These are phyloP conservation scores for Pseudogymnoascus sp. DNA, from an alignment of 2,329 filamentous ascomycete species.

Conservation along the genomic window DNA sequence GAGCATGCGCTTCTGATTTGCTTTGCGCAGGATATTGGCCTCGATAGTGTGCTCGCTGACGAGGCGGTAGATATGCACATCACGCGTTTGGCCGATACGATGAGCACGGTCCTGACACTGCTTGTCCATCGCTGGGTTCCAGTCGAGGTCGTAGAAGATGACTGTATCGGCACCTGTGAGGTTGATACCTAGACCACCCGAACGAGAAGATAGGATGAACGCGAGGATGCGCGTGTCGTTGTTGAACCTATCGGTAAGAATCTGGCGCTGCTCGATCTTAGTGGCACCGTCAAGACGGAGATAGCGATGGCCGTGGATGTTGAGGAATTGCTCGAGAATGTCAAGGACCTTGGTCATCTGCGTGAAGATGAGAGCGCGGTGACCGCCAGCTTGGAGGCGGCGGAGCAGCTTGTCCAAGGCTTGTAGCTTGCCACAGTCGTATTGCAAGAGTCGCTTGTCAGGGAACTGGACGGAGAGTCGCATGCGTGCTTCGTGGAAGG, in stretches of 20 bases:
- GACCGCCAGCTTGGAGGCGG: constrained; percentile 78
- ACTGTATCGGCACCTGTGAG: constrained; percentile 94
- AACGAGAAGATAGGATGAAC: constrained; percentile 92
- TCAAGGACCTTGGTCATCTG: constrained; percentile 99
- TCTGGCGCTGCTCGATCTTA: constrained; percentile 90
- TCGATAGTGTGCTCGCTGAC: constrained; percentile 93
- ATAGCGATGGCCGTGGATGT: constrained; percentile 96
- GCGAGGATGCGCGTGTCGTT: constrained; percentile 84
- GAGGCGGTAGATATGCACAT: constrained; percentile 95
- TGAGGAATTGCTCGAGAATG: constrained; percentile 94
- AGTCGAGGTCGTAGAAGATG: constrained; percentile 98
- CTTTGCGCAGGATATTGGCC: constrained; percentile 93
- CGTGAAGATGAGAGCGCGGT: constrained; percentile 94
- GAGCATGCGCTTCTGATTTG: constrained; percentile 94
- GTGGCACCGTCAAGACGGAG: constrained; percentile 93
- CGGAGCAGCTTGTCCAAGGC: constrained; percentile 79
- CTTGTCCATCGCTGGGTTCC: constrained; percentile 99
- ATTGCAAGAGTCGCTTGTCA: constrained; percentile 91
- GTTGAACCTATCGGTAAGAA: constrained; percentile 95
- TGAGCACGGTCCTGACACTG: constrained; percentile 97
- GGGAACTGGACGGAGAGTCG: constrained; percentile 92
- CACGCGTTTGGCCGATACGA: constrained; percentile 92
- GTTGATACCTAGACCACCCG: constrained; percentile 92
- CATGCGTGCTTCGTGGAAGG: constrained; percentile 91
- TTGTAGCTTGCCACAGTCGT: constrained; percentile 95